These are phyloP conservation scores for Collybiopsis confluens DNA, from an alignment of 768 basidiomycete genomes.

Conservation along the genomic window DNA sequence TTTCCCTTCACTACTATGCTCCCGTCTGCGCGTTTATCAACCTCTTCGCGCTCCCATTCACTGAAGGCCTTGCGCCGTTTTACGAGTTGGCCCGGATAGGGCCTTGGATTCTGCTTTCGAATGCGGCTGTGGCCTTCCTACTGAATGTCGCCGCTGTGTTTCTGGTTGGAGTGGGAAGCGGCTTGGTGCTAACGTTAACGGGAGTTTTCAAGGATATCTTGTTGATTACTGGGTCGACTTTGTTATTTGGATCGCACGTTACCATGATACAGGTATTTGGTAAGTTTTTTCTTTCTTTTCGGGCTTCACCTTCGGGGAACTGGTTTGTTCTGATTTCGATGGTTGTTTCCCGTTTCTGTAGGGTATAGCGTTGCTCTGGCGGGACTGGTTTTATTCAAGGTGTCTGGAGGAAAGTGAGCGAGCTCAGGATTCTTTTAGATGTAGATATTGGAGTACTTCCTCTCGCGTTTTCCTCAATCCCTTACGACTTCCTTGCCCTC, in stretches of 20 bases:
- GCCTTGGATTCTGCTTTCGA: constrained; percentile 68
- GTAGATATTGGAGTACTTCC: too few relatives aligned
- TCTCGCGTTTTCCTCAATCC: too few relatives aligned
- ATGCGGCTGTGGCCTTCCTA: constrained; percentile 83
- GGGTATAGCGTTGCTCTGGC: constrained; percentile 87
- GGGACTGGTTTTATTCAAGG: constrained; percentile 85
- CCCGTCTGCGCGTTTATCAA: constrained; percentile 94
- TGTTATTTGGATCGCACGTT: constrained; percentile 77
- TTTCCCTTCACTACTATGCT: constrained; percentile 94
- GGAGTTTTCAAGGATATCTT: constrained; percentile 98
- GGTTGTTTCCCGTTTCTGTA: constrained; percentile 18
- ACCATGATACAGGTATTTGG: constrained; percentile 85
- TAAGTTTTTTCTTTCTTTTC: constrained; percentile 57
- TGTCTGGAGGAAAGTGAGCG: constrained; percentile 54
- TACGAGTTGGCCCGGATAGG: constrained; percentile 63
- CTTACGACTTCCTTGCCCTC: too few relatives aligned
- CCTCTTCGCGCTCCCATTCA: constrained; percentile 81
- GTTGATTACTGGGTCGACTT: constrained; percentile 85
- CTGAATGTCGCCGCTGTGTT: constrained; percentile 94
- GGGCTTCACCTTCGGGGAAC: too few relatives aligned
- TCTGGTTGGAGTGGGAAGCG: constrained; percentile 83
- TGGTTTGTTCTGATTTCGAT: not conserved
- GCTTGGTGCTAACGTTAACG: constrained; percentile 86
- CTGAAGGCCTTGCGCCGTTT: constrained; percentile 88
- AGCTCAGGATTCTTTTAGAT: too few relatives aligned